Evolutionary conservation across 2,329 filamentous ascomycete species (phyloP).

Genomic region (Colletotrichum musae): DNA sequence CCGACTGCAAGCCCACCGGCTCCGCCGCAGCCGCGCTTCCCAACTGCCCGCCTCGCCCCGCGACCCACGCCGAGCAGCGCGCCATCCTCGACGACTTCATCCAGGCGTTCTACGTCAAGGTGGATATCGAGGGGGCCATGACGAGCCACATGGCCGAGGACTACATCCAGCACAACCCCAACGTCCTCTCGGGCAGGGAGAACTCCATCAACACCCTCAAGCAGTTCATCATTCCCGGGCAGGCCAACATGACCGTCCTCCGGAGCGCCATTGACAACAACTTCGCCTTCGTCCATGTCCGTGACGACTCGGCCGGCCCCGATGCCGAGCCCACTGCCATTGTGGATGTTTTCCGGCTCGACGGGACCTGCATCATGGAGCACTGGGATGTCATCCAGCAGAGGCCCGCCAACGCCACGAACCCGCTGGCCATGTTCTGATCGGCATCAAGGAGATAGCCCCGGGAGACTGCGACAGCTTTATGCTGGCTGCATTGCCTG

Average conservation of each 20-base stretch:
- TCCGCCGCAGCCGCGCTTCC: background rate
- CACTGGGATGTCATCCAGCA: conserved; percentile 35
- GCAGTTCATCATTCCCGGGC: background rate
- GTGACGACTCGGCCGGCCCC: background rate
- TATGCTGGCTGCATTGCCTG: background rate
- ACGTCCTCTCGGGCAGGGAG: conserved; percentile 16
- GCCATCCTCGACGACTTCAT: conserved; percentile 23
- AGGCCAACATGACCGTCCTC: conserved; percentile 23
- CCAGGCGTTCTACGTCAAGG: conserved; percentile 7
- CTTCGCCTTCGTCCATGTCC: conserved; percentile 9
- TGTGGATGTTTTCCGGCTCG: conserved; percentile 31
- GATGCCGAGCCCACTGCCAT: conserved; percentile 1
- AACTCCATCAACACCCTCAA: conserved; percentile 4
- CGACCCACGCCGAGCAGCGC: background rate
- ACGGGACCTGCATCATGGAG: conserved; percentile 35
- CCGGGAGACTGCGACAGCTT: background rate
- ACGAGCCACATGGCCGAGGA: conserved; percentile 10
- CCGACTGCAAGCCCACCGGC: background rate
- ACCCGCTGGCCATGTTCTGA: conserved; percentile 26
- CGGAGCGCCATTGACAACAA: conserved; percentile 12
- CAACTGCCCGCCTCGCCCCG: conserved; percentile 15
- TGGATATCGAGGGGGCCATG: conserved; percentile 5
- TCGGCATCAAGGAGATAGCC: background rate
- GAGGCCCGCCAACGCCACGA: conserved; percentile 11
- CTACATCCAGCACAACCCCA: conserved; percentile 38